Evolutionary conservation across 176 grass and related monocot genomes (phyloP).

Genomic region (Musa itinerans): DNA sequence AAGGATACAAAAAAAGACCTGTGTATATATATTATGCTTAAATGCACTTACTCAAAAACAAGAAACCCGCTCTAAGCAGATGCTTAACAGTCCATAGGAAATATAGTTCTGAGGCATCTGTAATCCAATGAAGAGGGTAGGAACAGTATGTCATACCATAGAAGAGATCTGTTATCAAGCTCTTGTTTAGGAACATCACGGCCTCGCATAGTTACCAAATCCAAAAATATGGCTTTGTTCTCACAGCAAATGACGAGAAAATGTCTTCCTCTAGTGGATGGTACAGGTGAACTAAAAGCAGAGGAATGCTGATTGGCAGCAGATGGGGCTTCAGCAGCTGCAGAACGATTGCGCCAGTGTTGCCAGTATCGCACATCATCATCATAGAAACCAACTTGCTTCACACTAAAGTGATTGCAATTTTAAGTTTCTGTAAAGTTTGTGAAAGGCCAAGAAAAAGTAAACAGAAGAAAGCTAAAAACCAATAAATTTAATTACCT

Average conservation of each 20-base stretch:
- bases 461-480: conserved; percentile 3
- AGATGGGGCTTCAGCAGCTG: conserved; percentile 71
- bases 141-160: conserved; percentile 56
- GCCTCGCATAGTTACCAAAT: conserved; percentile 92
- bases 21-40: background rate
- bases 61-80: background rate
- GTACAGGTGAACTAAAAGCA: conserved; percentile 65
- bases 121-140: background rate
- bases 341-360: conserved; percentile 85
- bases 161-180: conserved; percentile 95
- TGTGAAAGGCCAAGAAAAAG: background rate
- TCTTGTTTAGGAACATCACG: conserved; percentile 94
- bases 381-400: conserved; percentile 96
- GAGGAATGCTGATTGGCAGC: conserved; percentile 75
- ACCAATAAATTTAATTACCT: conserved; percentile 51
- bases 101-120: too few relatives aligned
- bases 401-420: conserved; percentile 67
- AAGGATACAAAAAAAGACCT: background rate
- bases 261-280: conserved; percentile 94
- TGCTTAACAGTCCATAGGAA: too few relatives aligned
- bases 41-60: background rate
- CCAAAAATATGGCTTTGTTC: conserved; percentile 98
- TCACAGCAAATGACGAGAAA: conserved; percentile 99
- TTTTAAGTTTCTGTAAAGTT: conserved; percentile 32
- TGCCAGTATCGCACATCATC: conserved; percentile 96